Evolutionary conservation across 1,284 basidiomycete genomes (phyloP).

Genomic region (Apiotrichum sp.): DNA sequence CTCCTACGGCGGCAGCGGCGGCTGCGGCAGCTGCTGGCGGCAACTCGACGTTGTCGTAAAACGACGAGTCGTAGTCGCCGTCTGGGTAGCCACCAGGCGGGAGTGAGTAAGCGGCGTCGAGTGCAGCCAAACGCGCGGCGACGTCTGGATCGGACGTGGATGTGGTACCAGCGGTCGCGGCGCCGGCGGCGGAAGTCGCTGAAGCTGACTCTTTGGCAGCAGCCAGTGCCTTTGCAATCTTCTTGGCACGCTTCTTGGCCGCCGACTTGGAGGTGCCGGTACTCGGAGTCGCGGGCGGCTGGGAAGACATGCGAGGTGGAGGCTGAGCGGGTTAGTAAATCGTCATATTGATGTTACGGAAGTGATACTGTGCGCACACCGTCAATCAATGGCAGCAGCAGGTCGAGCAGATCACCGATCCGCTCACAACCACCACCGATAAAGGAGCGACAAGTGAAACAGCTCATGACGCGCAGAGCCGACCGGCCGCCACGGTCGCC

Average conservation of each 20-base stretch:
- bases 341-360: too few relatives aligned
- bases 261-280: constrained; percentile 42
- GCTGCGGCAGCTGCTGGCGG: constrained; percentile 6
- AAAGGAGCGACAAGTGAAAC: too few relatives aligned
- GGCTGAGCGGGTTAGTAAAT: constrained; percentile 7
- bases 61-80: constrained; percentile 26
- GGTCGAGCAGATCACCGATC: too few relatives aligned
- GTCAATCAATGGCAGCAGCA: too few relatives aligned
- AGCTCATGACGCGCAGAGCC: too few relatives aligned
- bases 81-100: constrained; percentile 16
- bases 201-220: constrained; percentile 2
- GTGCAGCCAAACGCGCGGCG: background rate
- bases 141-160: background rate
- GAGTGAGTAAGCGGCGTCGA: background rate
- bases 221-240: constrained; percentile 31
- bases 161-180: constrained; percentile 1
- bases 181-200: background rate
- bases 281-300: constrained; percentile 24
- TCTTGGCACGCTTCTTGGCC: constrained; percentile 46
- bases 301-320: constrained; percentile 33
- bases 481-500: too few relatives aligned
- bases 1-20: background rate
- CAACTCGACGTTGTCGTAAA: constrained; percentile 28
- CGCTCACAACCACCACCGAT: too few relatives aligned
- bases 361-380: too few relatives aligned